phyloP scores from a whole-genome alignment of 2,329 filamentous ascomycete genomes.

The Cercospora sesami region DNA sequence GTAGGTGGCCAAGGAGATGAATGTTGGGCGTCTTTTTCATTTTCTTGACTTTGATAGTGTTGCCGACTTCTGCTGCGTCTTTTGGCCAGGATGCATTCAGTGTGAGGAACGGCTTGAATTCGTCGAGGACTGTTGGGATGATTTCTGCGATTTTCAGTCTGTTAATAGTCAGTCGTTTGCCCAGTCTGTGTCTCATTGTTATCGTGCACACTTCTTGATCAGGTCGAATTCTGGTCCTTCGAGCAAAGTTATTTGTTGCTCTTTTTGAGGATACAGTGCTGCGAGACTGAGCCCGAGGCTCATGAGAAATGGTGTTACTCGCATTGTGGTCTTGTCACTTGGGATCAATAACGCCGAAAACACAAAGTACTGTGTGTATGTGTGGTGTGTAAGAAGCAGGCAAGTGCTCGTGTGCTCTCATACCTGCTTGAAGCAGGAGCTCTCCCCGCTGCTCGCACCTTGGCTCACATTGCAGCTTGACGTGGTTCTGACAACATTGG shows the following conservation, averaged over 20 bases:
- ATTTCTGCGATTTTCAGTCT: conserved; percentile 37
- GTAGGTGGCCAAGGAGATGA: conserved; percentile 24
- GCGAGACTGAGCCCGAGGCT: neutral
- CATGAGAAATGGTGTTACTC: neutral
- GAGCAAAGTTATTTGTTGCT: conserved; percentile 14
- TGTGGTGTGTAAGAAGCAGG: neutral
- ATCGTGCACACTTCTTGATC: conserved; percentile 25
- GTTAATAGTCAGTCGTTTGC: neutral
- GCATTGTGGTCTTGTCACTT: neutral
- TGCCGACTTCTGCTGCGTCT: conserved; percentile 53
- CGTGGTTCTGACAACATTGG: conserved; percentile 16
- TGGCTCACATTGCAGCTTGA: conserved; percentile 15
- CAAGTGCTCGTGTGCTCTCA: conserved; percentile 24
- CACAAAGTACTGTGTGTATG: neutral
- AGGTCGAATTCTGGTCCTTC: conserved; percentile 18
- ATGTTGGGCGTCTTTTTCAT: conserved; percentile 47
- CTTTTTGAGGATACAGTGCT: neutral
- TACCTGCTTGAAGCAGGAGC: neutral
- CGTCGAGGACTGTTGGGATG: conserved; percentile 54
- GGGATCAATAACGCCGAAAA: neutral
- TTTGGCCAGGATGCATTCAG: conserved; percentile 52
- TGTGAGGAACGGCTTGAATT: conserved; percentile 57
- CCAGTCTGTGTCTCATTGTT: neutral
- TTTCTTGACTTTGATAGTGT: conserved; percentile 51
- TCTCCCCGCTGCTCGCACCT: conserved; percentile 32